Base-by-base conservation (phyloP, 2,329 filamentous ascomycete genomes). In the Cladosporium phlei region DNA sequence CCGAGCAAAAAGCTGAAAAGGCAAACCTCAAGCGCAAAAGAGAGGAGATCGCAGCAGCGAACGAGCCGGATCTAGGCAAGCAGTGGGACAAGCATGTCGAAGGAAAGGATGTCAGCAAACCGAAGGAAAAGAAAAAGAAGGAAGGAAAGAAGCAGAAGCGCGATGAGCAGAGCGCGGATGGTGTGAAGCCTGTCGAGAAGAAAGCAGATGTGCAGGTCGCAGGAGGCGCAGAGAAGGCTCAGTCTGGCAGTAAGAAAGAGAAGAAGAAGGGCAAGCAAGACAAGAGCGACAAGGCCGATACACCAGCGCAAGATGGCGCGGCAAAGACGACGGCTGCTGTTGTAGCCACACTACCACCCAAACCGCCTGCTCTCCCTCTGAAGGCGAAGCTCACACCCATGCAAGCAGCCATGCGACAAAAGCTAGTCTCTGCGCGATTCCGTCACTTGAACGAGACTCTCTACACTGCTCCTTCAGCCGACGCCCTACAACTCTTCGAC, bases 381-480 rank as follows among this genome's bases (percentile, higher is more conserved):
- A 67, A 69, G 12, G 63, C 72, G 16, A 88, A 86, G 57, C 80
- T 98, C 60, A 98, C 93, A 1, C 89, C 93, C 3, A 82, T 98
- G 47, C 93, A 98, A 74, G 82, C 85, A 46, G 83, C 88, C 3
- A 98, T 98, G 93, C 84, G 88, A 52, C 85, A 89, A 63, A 98
- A 98, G 73, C 82, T 98, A 53, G 78, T 95, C 52, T 94, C 90
- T 8, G 90, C 93, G 1, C 89, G 93, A 49, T 98, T 98, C 78
- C 88, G 93, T 54, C 89, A 97, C 68, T 82, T 98, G 52, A 98
- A 98, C 67, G 86, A 98, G 72, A 91, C 88, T 0, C 82, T 98
- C 11, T 98, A 98, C 72, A 97, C 91, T 4, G 87, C 84, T 6
- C 87, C 90, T 1, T 98, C 93, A 0, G 74, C 75, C 27, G 82